Conservation (phyloP, 768 basidiomycete species). For the Termitomyces sp. region DNA sequence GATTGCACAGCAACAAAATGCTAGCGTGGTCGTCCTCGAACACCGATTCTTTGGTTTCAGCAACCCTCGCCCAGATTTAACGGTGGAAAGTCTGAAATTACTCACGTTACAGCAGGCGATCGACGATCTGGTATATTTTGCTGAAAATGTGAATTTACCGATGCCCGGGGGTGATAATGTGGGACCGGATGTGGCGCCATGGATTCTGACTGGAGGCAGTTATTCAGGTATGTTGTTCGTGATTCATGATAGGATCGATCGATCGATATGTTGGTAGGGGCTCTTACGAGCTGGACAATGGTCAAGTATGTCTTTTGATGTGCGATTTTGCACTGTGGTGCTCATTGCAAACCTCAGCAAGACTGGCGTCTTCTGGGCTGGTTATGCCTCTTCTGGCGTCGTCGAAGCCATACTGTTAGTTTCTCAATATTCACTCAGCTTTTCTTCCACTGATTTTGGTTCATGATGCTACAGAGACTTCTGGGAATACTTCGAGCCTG, state of each 20-base stretch:
- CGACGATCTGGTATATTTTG: constrained; percentile 66
- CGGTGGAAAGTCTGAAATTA: constrained; percentile 44
- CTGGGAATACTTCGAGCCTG: constrained; percentile 70
- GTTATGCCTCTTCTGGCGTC: constrained; percentile 60
- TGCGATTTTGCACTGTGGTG: not conserved
- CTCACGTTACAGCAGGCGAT: constrained; percentile 73
- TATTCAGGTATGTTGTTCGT: constrained; percentile 31
- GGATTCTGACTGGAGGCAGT: constrained; percentile 47
- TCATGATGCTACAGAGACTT: constrained; percentile 31
- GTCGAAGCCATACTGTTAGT: constrained; percentile 53
- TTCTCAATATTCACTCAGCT: not conserved
- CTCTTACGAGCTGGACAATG: constrained; percentile 58
- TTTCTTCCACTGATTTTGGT: not conserved
- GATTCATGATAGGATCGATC: not conserved
- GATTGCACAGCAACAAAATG: constrained; percentile 59
- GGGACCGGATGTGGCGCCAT: constrained; percentile 43
- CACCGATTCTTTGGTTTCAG: constrained; percentile 73
- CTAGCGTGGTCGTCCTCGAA: constrained; percentile 56
- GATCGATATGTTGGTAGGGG: constrained; percentile 7
- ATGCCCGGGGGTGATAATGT: constrained; percentile 60
- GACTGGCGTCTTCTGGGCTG: constrained; percentile 53
- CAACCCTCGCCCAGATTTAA: constrained; percentile 59
- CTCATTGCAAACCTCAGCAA: constrained; percentile 30
- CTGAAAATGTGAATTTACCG: constrained; percentile 57
- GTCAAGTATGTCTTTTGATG: constrained; percentile 44